Evolutionary conservation across 495 filamentous ascomycete genomes (phyloP).

Genomic region (Penicillium chermesinum): DNA sequence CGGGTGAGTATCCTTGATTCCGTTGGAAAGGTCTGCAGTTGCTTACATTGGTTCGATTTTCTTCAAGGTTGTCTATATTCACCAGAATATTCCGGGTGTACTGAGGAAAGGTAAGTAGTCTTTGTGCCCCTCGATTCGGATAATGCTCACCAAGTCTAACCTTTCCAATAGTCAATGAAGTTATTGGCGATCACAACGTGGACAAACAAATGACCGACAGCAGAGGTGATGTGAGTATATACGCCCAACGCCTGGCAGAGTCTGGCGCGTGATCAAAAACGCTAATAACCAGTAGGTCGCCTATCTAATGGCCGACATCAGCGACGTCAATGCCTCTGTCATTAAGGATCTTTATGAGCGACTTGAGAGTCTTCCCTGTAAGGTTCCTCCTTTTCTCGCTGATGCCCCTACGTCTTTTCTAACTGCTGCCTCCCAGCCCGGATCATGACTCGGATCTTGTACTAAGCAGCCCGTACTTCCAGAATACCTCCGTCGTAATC

Average conservation of each 20-base stretch:
- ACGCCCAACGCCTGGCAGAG: too few species aligned
- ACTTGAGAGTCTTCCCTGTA: slow-evolving; percentile 77
- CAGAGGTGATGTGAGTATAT: slow-evolving; percentile 72
- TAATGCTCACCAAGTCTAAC: too few species aligned
- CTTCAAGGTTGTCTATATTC: slow-evolving; percentile 78
- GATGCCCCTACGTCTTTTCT: slow-evolving; percentile 3
- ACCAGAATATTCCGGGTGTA: slow-evolving; percentile 92
- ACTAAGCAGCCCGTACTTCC: slow-evolving; percentile 43
- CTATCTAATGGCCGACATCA: slow-evolving; percentile 98
- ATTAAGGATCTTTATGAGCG: slow-evolving; percentile 81
- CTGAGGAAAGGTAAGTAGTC: slow-evolving; percentile 61
- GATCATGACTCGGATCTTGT: slow-evolving; percentile 83
- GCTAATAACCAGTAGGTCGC: slow-evolving; percentile 55
- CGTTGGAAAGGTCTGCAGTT: neutral
- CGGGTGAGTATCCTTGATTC: slow-evolving; percentile 47
- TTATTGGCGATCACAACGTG: slow-evolving; percentile 91
- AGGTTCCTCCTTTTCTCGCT: slow-evolving; percentile 27
- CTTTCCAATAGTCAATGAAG: slow-evolving; percentile 71
- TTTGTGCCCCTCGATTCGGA: too few species aligned
- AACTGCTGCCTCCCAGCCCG: slow-evolving; percentile 48
- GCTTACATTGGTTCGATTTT: slow-evolving; percentile 5
- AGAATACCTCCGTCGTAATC: slow-evolving; percentile 17
- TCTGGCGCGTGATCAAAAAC: neutral
- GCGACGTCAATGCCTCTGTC: slow-evolving; percentile 68
- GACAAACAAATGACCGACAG: slow-evolving; percentile 98